Base-by-base conservation (phyloP, 805 yeast genomes). In the Cyberlindnera samutprakarnensis region DNA sequence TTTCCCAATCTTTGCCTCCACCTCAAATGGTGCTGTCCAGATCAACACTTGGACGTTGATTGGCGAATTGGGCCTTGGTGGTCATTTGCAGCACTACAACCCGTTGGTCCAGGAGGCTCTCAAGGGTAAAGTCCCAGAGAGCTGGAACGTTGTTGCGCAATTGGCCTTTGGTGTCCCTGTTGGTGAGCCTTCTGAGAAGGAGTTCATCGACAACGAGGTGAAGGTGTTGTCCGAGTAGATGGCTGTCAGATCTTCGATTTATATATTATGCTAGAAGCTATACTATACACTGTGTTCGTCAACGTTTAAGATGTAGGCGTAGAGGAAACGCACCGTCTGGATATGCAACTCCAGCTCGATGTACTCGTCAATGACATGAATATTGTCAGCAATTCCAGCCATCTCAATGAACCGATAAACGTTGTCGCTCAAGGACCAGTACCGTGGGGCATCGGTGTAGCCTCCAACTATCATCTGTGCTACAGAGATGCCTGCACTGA, bases 381-480 rank as follows among this genome's bases (percentile, higher is more conserved):
- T 57, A 32, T 62, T 58, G 17, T 47, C 46, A 24, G 25, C 26
- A 55, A 49, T 28, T 53, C 54, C 19, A 50, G 40, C 25, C 54
- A 49, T 28, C 66, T 23, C 27, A 66, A 14, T 63, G 49, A 66
- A 75, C 35, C 88, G 62, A 59, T 64, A 81, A 31, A 81, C 76
- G 46, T 78, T 70, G 25, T 61, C 52, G 4, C 79, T 68, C 44
- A 81, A 56, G 27, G 56, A 50, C 86, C 85, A 78, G 56, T 76
- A 81, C 47, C 69, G 64, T 36, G 63, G 61, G 6, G 87, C 79
- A 49, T 81, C 90, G 2, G 88, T 80, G 53, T 78, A 79, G 14
- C 80, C 87, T 4, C 81, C 64, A 66, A 74, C 69, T 23, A 78
- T 52, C 18, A 70, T 60, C 6, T 88, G 85, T 3, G 81, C 66